Evolutionary conservation across 129 eudicot species (phyloP), one percentile per base, ranked within the genome.

Genomic region (Escallonia herrerae): DNA sequence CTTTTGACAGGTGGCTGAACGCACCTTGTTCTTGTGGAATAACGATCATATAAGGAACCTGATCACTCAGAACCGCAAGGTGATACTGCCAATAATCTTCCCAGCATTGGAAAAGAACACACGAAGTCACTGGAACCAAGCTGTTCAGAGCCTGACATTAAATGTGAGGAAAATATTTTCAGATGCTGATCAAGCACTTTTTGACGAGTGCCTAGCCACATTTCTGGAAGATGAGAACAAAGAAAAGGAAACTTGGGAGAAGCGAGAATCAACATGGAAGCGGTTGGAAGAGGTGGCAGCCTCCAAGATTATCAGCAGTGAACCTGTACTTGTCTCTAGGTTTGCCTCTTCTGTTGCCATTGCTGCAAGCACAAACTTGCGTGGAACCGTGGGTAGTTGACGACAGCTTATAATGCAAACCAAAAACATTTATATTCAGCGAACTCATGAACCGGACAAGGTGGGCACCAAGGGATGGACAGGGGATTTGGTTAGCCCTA

Each of bases 51-150:
- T 84, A 75, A 62, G 91, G 56, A 84, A 76, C 69, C 78, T 84
- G 15, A 81, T 84, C 43, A 75, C 43, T 37, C 84, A 72, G 66
- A 84, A 84, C 72, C 87, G 77, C 44, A 78, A 81, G 52, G 84
- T 81, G 58, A 81, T 81, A 58, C 78, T 84, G 51, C 91, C 91
- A 40, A 72, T 81, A 75, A 78, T 84, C 51, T 71, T 84, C 64
- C 87, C 91, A 10, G 79, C 87, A 42, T 62, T 84, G 74, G 91
- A 84, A 80, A 81, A 75, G 49, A 84, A 84, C 72, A 76, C 91
- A 2, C 63, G 72, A 22, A 58, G 51, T 56, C 91, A 84, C 71
- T 84, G 91, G 91, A 84, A 84, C 68, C 91, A 78, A 63, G 91
- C 91, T 38, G 91, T 84, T 72, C 91, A 84, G 69, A 84, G 87